Evolutionary conservation across 495 filamentous ascomycete species (phyloP), one percentile per base, ranked within the genome.

Genomic region (Parathielavia appendiculata): DNA sequence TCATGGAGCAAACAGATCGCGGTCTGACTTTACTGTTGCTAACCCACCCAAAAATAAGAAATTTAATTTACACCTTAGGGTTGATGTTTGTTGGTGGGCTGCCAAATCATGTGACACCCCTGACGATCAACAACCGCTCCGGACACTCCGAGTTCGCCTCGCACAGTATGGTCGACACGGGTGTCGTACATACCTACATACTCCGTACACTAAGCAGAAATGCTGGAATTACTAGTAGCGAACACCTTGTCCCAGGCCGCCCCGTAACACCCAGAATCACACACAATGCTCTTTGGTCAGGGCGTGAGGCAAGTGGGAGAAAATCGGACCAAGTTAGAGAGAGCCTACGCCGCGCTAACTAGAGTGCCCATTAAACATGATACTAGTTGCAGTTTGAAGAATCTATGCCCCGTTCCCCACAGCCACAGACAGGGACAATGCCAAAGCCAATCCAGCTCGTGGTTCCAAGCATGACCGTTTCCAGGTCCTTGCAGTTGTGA

Each of bases 301-400:
- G 23, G 10, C 3, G 12, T 13, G 22, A 22, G 11, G 23, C 16
- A 45, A 10, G 3, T 39, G 35, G 17, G 12, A 16, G 17, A 38
- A 30, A 10, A 12, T 12, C 19, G 32, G 36, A 13, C 11, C 35
- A 13, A 46, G 46, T 10, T 19, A 30, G 32, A 13, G 32, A n/a
- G 12, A 41, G 32, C 63, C 57, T 51, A 50, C 59, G 56, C 59
- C 60, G 56, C 57, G 57, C 60, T 63, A 54, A 57, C 57, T 51
- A 59, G 60, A 63, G 51, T 60, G 56, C 63, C 60, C 41, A 63
- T 66, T 63, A 66, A 63, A 66, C 51, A 53, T 53, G 54, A 17
- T 43, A 45, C 26, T 56, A 40, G 45, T 59, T 59, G 23, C 47
- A 54, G 50, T 56, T 44, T 30, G 26, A 44, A 49, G 30, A 48